Conservation (phyloP, 2,329 filamentous ascomycete genomes). For the Dactylellina cionopaga region DNA sequence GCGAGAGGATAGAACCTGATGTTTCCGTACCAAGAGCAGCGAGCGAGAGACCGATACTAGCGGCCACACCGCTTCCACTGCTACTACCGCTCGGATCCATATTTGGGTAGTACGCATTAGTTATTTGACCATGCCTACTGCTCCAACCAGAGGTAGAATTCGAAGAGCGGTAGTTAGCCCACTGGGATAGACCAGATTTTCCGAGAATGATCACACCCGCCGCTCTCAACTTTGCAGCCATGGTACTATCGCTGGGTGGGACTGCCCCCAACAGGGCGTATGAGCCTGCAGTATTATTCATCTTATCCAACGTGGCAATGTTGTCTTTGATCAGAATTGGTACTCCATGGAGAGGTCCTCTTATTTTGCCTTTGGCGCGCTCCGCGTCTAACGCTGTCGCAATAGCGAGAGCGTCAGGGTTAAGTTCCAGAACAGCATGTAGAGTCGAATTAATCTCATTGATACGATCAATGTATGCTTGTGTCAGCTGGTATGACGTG, state of each 20-base stretch:
- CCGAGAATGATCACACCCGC: slow-evolving; percentile 73
- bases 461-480: slow-evolving; percentile 59
- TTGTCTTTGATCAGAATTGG: slow-evolving; percentile 75
- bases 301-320: slow-evolving; percentile 71
- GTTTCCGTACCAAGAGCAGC: slow-evolving; percentile 70
- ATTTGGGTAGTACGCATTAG: slow-evolving; percentile 70
- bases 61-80: slow-evolving; percentile 71
- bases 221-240: slow-evolving; percentile 70
- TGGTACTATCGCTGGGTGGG: slow-evolving; percentile 68
- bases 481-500: slow-evolving; percentile 30
- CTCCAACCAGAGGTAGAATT: slow-evolving; percentile 73
- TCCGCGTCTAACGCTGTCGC: slow-evolving; percentile 60
- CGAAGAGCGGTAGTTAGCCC: slow-evolving; percentile 70
- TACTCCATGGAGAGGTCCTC: slow-evolving; percentile 69
- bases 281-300: slow-evolving; percentile 74
- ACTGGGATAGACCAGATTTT: slow-evolving; percentile 73
- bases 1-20: slow-evolving; percentile 71
- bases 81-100: slow-evolving; percentile 73
- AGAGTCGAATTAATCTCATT: slow-evolving; percentile 59
- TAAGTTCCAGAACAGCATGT: slow-evolving; percentile 60
- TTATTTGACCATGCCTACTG: slow-evolving; percentile 71
- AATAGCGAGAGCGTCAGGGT: slow-evolving; percentile 61
- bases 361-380: slow-evolving; percentile 52
- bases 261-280: slow-evolving; percentile 71
- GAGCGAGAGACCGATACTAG: slow-evolving; percentile 69